Evolutionary conservation across 441 rosid genomes (phyloP).

Genomic region (Corymbia calophylla): DNA sequence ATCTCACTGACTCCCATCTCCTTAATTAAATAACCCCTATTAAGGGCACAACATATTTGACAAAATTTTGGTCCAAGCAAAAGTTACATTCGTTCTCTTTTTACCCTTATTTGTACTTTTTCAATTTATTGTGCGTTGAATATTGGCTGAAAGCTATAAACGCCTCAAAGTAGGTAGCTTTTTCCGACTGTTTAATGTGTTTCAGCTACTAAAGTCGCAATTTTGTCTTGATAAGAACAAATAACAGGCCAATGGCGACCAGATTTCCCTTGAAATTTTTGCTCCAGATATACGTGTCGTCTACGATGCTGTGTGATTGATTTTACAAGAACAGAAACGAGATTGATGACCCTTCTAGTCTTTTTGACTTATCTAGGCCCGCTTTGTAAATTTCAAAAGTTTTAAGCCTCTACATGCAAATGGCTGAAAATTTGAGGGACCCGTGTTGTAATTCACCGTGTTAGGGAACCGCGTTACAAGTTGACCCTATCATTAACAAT

Average conservation of each 20-base stretch:
- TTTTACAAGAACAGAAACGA: neutral
- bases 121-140: neutral
- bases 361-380: neutral
- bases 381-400: neutral
- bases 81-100: neutral
- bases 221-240: neutral
- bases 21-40: neutral
- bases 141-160: rapidly evolving
- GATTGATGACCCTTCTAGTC: neutral
- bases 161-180: neutral
- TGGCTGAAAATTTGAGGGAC: neutral
- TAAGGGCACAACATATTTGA: neutral
- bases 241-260: neutral
- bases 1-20: neutral
- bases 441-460: neutral
- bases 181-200: neutral
- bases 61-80: neutral
- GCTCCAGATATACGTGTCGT: neutral
- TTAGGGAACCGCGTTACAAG: neutral
- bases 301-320: neutral
- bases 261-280: neutral
- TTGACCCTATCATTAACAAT: neutral
- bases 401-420: neutral
- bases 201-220: rapidly evolving
- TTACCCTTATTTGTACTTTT: neutral